phyloP scores from a whole-genome alignment of 257 asterid genomes.

The Solanum acaule region DNA sequence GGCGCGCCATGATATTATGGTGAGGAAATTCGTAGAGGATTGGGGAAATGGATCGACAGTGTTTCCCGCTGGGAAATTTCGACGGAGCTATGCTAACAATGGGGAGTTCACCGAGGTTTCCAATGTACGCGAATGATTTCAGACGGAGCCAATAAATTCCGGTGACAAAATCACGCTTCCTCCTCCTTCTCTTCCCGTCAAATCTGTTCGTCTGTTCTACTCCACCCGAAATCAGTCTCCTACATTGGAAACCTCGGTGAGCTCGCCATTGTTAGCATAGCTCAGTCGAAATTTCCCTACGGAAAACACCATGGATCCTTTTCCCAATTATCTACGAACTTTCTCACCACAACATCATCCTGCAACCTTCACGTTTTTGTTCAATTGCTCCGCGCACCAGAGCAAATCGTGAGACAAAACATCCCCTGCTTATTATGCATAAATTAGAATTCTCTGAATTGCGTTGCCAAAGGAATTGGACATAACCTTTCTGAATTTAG shows the following conservation, averaged over 20 bases:
- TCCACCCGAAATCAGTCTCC: too few species aligned
- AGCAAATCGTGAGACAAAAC: background rate
- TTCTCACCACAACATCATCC: slow-evolving; percentile 22
- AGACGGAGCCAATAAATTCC: too few species aligned
- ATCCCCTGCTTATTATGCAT: background rate
- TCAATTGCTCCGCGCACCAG: slow-evolving; percentile 13
- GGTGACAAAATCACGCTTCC: too few species aligned
- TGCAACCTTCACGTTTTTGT: slow-evolving; percentile 9
- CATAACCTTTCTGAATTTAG: slow-evolving; percentile 59
- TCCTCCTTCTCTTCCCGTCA: too few species aligned
- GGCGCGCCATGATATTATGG: background rate
- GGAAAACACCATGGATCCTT: slow-evolving; percentile 48
- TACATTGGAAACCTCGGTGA: too few species aligned
- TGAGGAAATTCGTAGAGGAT: background rate
- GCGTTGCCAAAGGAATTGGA: slow-evolving; percentile 17
- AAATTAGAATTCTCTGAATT: background rate
- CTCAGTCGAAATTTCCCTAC: slow-evolving; percentile 38
- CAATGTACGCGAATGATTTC: too few species aligned
- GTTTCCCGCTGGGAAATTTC: slow-evolving; percentile 14
- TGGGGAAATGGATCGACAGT: background rate
- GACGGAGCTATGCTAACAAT: too few species aligned
- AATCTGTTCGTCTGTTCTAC: too few species aligned
- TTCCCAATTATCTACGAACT: slow-evolving; percentile 26
- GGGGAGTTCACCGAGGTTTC: too few species aligned
- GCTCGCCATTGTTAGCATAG: too few species aligned